Evolutionary conservation across 1,284 basidiomycete species (phyloP).

Genomic region (Pulchroboletus neoregius): DNA sequence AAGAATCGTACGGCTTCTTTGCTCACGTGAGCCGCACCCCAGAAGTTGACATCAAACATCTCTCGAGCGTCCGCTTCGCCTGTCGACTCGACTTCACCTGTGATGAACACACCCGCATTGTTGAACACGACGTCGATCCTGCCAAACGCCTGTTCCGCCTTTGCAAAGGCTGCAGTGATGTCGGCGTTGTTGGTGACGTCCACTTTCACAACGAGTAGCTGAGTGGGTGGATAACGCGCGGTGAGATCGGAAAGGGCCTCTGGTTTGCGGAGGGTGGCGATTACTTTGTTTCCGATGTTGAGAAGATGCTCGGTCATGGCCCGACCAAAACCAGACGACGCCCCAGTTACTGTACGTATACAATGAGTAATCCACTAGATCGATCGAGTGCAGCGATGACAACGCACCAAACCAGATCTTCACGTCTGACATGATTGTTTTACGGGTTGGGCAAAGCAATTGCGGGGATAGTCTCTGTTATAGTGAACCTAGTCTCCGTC

Average conservation of each 20-base stretch:
- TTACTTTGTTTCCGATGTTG: constrained; percentile 33
- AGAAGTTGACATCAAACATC: constrained; percentile 37
- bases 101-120: constrained; percentile 18
- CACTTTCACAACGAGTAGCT: constrained; percentile 37
- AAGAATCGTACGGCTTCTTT: constrained; percentile 34
- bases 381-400: too few species aligned
- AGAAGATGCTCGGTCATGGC: constrained; percentile 26
- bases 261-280: constrained; percentile 35
- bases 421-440: constrained; percentile 12
- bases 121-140: constrained; percentile 44
- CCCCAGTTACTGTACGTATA: constrained; percentile 23
- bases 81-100: constrained; percentile 22
- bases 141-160: constrained; percentile 35
- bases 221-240: constrained; percentile 24
- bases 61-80: constrained; percentile 26
- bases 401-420: constrained; percentile 23
- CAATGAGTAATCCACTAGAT: neutral
- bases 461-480: neutral
- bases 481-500: neutral
- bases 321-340: constrained; percentile 30
- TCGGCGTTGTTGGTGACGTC: constrained; percentile 36
- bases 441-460: neutral
- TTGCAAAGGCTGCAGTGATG: constrained; percentile 34
- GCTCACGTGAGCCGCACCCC: constrained; percentile 32
- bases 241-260: constrained; percentile 29